Percentiles rank a stretch among this genome's conserved stretches.
These are phyloP conservation scores for Eudorina sp. DNA, from an alignment of 139 green algal genomes.

Conservation along the genomic window DNA sequence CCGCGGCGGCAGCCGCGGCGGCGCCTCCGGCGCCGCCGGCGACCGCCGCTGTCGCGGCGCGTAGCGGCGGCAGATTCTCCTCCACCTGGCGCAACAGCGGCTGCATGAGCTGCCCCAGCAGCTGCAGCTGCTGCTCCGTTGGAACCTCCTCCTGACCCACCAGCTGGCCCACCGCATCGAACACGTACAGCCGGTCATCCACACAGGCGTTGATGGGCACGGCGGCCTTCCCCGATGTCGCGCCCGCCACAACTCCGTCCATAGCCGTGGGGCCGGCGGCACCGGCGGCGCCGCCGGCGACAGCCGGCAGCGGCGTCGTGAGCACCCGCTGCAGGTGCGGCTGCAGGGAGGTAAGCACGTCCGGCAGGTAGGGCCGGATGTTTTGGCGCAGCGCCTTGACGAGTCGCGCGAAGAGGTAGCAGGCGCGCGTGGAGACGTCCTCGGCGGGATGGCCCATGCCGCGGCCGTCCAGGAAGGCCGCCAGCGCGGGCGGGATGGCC, in stretches of 20 bases:
- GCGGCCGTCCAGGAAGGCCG: constrained; percentile 67
- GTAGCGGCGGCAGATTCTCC: constrained; percentile 44
- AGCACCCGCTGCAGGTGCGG: constrained; percentile 78
- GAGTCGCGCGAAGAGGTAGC: constrained; percentile 90
- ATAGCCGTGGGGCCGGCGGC: neutral
- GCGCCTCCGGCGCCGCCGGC: neutral
- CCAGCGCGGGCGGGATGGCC: constrained; percentile 64
- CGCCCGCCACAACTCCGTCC: neutral
- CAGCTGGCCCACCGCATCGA: constrained; percentile 89
- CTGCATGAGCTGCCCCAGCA: constrained; percentile 74
- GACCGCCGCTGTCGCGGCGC: neutral
- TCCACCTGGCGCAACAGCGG: constrained; percentile 73
- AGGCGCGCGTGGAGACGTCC: constrained; percentile 72
- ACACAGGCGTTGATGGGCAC: constrained; percentile 49
- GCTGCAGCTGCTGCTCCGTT: constrained; percentile 73
- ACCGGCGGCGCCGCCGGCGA: neutral
- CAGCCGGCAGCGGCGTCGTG: constrained; percentile 65
- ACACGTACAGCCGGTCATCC: constrained; percentile 91
- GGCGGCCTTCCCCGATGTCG: constrained; percentile 20
- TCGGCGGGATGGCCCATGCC: constrained; percentile 77
- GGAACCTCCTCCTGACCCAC: constrained; percentile 83
- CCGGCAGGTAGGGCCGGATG: constrained; percentile 69
- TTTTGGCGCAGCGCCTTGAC: constrained; percentile 75
- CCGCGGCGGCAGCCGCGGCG: neutral
- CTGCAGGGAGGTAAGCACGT: constrained; percentile 74